A percentile compares a stretch with the other conserved stretches of the same genome.
These are phyloP conservation scores for Mimosa pudica DNA, from an alignment of 306 rosid species.

Conservation along the genomic window DNA sequence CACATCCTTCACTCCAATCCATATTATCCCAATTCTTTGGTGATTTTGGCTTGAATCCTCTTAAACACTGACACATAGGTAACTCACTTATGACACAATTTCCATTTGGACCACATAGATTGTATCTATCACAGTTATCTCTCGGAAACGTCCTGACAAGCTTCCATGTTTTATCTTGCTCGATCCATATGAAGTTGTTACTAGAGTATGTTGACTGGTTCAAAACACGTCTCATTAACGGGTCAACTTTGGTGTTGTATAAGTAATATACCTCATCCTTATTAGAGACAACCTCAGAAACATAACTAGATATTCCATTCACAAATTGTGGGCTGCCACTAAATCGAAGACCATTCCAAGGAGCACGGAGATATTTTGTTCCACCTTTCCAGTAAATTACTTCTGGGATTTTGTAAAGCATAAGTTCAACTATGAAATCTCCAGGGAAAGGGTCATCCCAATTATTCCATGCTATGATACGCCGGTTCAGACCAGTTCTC, in stretches of 20 bases:
- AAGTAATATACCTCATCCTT: conserved; percentile 40
- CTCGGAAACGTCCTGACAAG: conserved; percentile 18
- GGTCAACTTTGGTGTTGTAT: not conserved
- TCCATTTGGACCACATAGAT: conserved; percentile 45
- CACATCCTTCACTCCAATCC: conserved; percentile 48
- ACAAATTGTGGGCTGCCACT: conserved; percentile 12
- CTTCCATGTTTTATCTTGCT: conserved; percentile 34
- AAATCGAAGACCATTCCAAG: conserved; percentile 46
- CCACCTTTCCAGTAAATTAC: conserved; percentile 20
- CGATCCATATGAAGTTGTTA: conserved; percentile 31
- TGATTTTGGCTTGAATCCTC: conserved; percentile 48
- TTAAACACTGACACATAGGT: conserved; percentile 49
- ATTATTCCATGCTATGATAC: conserved; percentile 40
- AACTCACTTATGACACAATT: conserved; percentile 29
- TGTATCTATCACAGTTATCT: conserved; percentile 48
- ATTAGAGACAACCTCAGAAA: conserved; percentile 3
- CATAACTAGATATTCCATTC: not conserved
- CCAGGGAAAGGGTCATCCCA: conserved; percentile 56
- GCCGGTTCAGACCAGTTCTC: conserved; percentile 34
- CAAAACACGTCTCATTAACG: conserved; percentile 21
- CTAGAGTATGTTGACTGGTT: conserved; percentile 36
- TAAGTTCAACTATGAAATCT: conserved; percentile 21
- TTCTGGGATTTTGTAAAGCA: conserved; percentile 41
- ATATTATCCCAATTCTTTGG: conserved; percentile 26
- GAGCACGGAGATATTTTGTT: conserved; percentile 31